These are phyloP conservation scores for Moniliophthora roreri DNA, from an alignment of 1,284 basidiomycete genomes.

Conservation along the genomic window DNA sequence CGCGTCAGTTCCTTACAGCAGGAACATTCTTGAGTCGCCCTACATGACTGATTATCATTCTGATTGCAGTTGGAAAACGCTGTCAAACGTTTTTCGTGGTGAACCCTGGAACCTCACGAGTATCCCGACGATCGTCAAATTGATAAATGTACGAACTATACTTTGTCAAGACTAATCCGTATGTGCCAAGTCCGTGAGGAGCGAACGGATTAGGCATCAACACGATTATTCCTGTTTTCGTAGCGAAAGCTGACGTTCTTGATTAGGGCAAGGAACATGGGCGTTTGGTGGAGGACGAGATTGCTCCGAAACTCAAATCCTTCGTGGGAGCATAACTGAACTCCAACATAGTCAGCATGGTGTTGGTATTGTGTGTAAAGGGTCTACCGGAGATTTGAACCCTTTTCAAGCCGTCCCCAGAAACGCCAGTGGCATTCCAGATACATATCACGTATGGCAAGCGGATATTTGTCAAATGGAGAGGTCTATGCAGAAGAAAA, in stretches of 20 bases:
- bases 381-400: neutral
- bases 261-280: slow-evolving; percentile 51
- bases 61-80: slow-evolving; percentile 63
- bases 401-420: too few relatives aligned
- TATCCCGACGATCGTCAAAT: slow-evolving; percentile 74
- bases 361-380: neutral
- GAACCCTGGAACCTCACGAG: slow-evolving; percentile 63
- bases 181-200: slow-evolving; percentile 18
- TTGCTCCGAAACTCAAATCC: slow-evolving; percentile 30
- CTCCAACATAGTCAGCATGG: too few relatives aligned
- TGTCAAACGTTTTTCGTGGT: slow-evolving; percentile 61
- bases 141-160: slow-evolving; percentile 71
- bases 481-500: too few relatives aligned
- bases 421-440: too few relatives aligned
- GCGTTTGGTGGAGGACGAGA: slow-evolving; percentile 60
- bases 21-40: neutral
- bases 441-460: too few relatives aligned
- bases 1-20: slow-evolving; percentile 50
- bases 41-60: too few relatives aligned
- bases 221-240: too few relatives aligned
- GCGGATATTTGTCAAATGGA: too few relatives aligned
- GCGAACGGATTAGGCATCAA: too few relatives aligned
- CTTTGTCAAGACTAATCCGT: too few relatives aligned
- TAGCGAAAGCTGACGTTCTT: slow-evolving; percentile 4
- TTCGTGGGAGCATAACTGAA: slow-evolving; percentile 26